These are phyloP conservation scores for Teratosphaeria nubilosa DNA, from an alignment of 2,329 filamentous ascomycete species.

Conservation along the genomic window DNA sequence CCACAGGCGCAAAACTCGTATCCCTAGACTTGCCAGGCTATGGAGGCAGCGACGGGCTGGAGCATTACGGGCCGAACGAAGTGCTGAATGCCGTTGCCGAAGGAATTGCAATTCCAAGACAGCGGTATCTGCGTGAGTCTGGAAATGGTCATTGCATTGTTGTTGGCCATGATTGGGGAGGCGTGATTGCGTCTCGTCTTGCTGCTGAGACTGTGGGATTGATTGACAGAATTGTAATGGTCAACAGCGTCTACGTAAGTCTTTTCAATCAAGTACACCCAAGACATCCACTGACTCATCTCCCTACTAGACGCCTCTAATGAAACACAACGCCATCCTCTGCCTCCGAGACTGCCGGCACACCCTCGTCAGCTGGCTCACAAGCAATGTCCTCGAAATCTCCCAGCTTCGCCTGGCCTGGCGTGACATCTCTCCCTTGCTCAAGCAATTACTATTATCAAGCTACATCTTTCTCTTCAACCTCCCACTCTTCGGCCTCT, in stretches of 20 bases:
- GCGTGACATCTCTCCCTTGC: conserved; percentile 2
- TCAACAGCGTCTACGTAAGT: conserved; percentile 44
- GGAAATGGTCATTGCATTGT: conserved; percentile 27
- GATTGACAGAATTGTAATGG: conserved; percentile 46
- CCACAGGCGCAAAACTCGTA: conserved; percentile 36
- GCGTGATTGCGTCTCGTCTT: conserved; percentile 43
- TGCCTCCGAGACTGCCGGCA: conserved; percentile 9
- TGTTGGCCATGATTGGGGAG: conserved; percentile 38
- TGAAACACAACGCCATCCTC: background rate
- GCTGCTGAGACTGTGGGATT: conserved; percentile 49
- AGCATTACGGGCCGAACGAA: conserved; percentile 39
- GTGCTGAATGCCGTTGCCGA: conserved; percentile 45
- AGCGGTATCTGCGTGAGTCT: conserved; percentile 27
- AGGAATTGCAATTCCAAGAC: conserved; percentile 43
- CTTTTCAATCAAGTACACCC: background rate
- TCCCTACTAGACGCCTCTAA: background rate
- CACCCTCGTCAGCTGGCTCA: conserved; percentile 4
- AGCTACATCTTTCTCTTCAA: conserved; percentile 41
- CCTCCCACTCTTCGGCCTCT: conserved; percentile 37
- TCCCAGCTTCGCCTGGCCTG: conserved; percentile 3
- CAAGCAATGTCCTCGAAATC: background rate
- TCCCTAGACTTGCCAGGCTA: conserved; percentile 50
- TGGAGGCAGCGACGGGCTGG: conserved; percentile 46
- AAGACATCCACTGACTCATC: background rate
- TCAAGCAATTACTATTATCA: background rate